Percentiles rank a stretch among this genome's conserved stretches.
Conservation (phyloP, 495 filamentous ascomycete genomes). For the Aspergillus ostianus region DNA sequence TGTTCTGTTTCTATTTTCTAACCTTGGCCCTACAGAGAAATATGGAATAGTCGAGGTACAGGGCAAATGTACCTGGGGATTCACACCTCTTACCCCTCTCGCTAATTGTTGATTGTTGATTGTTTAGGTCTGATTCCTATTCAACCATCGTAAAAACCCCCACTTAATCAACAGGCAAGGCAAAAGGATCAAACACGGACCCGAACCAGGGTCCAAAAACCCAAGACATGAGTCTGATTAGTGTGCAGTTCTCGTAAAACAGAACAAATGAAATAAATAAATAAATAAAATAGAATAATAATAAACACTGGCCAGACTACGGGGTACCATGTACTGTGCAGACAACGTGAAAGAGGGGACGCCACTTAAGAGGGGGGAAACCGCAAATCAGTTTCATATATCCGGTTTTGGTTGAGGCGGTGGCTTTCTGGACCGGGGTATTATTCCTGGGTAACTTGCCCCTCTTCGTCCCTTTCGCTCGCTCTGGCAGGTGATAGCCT, state of each 20-base stretch:
- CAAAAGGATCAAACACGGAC: not conserved
- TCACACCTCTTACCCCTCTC: no score
- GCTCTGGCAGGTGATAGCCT: no score
- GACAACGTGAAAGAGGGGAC: not conserved
- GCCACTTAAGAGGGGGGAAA: not conserved
- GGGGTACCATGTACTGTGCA: no score
- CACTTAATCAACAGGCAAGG: not conserved
- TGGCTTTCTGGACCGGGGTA: no score
- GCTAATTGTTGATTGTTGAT: not conserved
- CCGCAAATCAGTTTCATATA: not conserved
- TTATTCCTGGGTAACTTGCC: not conserved
- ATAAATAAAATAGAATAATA: no score
- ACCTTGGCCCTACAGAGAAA: no score
- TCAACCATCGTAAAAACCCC: not conserved
- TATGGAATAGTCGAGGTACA: not conserved
- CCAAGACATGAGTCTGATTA: not conserved
- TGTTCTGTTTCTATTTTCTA: no score
- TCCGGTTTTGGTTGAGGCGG: no score
- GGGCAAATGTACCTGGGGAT: no score
- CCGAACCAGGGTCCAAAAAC: not conserved
- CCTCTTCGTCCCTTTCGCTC: no score
- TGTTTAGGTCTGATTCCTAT: not conserved
- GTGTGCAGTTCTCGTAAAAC: not conserved
- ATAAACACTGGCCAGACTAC: no score
- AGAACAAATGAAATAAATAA: no score